Percentiles rank a stretch among this genome's conserved stretches.
Evolutionary conservation across 2,329 filamentous ascomycete genomes (phyloP).

Genomic region (Microcyclospora pomicola): DNA sequence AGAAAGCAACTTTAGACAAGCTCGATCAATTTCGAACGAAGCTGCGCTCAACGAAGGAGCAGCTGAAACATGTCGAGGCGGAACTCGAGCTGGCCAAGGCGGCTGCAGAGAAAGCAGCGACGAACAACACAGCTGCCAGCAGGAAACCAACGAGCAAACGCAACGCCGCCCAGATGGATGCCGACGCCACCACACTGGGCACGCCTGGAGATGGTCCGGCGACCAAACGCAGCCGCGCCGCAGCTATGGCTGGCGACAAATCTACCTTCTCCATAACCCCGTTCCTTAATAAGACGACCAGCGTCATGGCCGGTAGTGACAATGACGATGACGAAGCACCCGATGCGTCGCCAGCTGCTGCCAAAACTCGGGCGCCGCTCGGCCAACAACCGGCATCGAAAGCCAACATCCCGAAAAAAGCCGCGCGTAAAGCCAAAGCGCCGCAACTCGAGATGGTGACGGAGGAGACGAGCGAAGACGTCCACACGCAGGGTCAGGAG

Average conservation of each 20-base stretch:
- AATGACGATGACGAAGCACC: constrained; percentile 19
- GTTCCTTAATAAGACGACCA: constrained; percentile 66
- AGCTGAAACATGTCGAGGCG: constrained; percentile 52
- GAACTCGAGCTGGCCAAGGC: constrained; percentile 30
- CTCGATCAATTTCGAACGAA: constrained; percentile 57
- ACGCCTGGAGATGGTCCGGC: constrained; percentile 35
- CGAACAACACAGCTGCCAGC: constrained; percentile 20
- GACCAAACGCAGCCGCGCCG: constrained; percentile 33
- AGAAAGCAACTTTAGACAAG: constrained; percentile 54
- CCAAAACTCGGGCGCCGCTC: constrained; percentile 28
- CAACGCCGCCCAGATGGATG: constrained; percentile 31
- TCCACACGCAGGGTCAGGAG: constrained; percentile 23
- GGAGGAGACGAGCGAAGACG: constrained; percentile 28
- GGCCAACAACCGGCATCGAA: constrained; percentile 32
- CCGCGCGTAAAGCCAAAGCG: constrained; percentile 26
- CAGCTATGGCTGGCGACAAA: constrained; percentile 61
- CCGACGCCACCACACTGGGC: constrained; percentile 33
- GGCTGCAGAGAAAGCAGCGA: constrained; percentile 19
- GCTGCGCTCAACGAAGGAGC: constrained; percentile 53
- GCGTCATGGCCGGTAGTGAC: constrained; percentile 35
- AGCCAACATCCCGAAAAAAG: constrained; percentile 27
- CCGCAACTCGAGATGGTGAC: constrained; percentile 30
- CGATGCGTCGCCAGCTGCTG: constrained; percentile 12
- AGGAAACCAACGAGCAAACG: constrained; percentile 25
- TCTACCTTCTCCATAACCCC: constrained; percentile 89